Conservation (phyloP, 2,329 filamentous ascomycete species). For the Cladosporium velox region DNA sequence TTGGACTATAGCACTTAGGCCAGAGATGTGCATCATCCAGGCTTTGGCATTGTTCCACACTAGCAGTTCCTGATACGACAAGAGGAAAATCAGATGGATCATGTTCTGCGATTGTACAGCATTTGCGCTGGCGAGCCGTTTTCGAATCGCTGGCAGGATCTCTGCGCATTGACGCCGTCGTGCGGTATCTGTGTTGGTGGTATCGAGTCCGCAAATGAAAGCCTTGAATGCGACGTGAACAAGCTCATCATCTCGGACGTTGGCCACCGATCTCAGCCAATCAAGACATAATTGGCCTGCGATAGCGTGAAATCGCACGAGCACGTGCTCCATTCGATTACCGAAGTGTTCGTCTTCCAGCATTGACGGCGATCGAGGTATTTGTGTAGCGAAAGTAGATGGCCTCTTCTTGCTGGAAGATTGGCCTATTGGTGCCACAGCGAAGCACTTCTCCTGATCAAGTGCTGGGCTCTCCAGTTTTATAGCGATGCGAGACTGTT, state of each 20-base stretch:
- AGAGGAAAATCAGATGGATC: constrained; percentile 2
- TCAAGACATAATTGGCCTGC: not conserved
- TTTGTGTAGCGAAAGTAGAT: not conserved
- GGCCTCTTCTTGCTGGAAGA: not conserved
- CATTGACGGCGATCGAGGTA: not conserved
- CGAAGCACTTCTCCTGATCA: not conserved
- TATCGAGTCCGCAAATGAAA: not conserved
- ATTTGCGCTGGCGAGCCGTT: not conserved
- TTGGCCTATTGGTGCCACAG: not conserved
- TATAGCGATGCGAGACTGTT: not conserved
- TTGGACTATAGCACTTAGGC: not conserved
- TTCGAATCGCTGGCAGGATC: not conserved
- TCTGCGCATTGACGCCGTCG: not conserved
- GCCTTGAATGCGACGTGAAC: constrained; percentile 2
- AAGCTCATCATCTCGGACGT: not conserved
- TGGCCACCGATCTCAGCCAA: not conserved
- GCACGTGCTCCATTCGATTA: not conserved
- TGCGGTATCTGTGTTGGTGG: not conserved
- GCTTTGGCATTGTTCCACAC: constrained; percentile 11
- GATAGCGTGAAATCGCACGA: constrained; percentile 1
- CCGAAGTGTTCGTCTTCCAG: constrained; percentile 1
- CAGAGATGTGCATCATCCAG: constrained; percentile 14
- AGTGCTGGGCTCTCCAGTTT: not conserved
- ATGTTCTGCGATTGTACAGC: not conserved
- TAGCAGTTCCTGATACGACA: constrained; percentile 2